Base-by-base conservation (phyloP, 257 asterid species). In the Paulownia fortunei region DNA sequence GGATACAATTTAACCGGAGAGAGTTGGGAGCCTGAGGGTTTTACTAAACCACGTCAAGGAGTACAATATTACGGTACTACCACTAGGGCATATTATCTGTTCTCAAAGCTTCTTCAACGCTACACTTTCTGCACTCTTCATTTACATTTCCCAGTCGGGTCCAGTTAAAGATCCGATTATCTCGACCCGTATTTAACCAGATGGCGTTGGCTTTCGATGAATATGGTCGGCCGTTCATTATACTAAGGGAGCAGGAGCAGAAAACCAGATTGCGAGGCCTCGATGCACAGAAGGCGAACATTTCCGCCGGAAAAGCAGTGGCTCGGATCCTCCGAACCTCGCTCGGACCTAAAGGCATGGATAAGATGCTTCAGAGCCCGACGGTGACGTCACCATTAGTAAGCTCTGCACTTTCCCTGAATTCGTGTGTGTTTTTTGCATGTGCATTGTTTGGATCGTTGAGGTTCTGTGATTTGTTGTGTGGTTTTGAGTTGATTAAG, bases 331-430 rank as follows among this genome's bases (percentile, higher is more conserved):
- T 95, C 30, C 95, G 98, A 2, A 88, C 97, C 44, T 95, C 99
- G 0, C 85, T 95, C 11, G 99, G 99, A 1, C 98, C 98, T 19
- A 92, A 95, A 81, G 99, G 99, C 87, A 92, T 95, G 99, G 98
- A 95, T 79, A 95, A 92, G 86, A 92, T 95, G 84, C 97, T 95
- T 34, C 99, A 95, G 87, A 88, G 98, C 86, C 99, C 54, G 99
- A 94, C 82, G 99, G 99, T 69, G 99, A 94, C 51, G 88, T 94
- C 72, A 92, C 97, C 55, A 94, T 94, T 75, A 89, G 99, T 94
- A 86, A 79, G 88, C 46, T 6, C 44, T 16, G 70, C 21, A 36
- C 30, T 49, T 70, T 18, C 4, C 13, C 56, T 63, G 94, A 34
- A 72, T 23, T 58, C 23, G 19, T 32, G 0, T 21, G 8, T 62